Conservation (phyloP, 1,284 basidiomycete species). For the Trichosporon inkin region DNA sequence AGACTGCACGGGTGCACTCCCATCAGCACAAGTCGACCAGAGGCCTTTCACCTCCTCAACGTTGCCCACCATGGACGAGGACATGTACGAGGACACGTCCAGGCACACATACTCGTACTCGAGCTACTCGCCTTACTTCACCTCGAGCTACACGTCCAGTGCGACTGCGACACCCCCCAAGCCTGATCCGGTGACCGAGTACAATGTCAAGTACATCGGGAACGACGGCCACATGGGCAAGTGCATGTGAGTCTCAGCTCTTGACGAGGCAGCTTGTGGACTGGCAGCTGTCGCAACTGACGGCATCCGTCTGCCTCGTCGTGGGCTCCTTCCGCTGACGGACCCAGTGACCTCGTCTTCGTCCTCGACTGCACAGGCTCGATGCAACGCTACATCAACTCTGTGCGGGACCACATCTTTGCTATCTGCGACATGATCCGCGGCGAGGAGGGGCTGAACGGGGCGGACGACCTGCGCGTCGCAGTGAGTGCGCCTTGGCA, state of each 20-base stretch:
- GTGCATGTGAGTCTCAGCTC: slow-evolving; percentile 38
- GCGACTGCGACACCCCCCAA: slow-evolving; percentile 27
- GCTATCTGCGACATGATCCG: slow-evolving; percentile 94
- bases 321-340: slow-evolving; percentile 6
- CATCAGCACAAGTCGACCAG: neutral
- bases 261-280: neutral
- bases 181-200: slow-evolving; percentile 32
- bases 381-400: slow-evolving; percentile 52
- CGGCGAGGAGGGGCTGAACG: slow-evolving; percentile 83
- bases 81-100: slow-evolving; percentile 37
- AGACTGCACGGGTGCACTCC: neutral
- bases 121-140: slow-evolving; percentile 27
- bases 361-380: slow-evolving; percentile 85
- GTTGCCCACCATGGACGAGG: slow-evolving; percentile 34
- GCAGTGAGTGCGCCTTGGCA: slow-evolving; percentile 55
- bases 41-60: neutral
- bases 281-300: neutral
- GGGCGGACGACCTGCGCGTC: slow-evolving; percentile 81
- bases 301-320: neutral
- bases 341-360: slow-evolving; percentile 71
- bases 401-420: slow-evolving; percentile 97
- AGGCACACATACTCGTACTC: slow-evolving; percentile 26
- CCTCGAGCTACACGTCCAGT: slow-evolving; percentile 12
- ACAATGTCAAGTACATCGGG: slow-evolving; percentile 39
- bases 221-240: slow-evolving; percentile 33